Conservation (phyloP, 1,284 basidiomycete species). For the Salmacisia buchloeana region DNA sequence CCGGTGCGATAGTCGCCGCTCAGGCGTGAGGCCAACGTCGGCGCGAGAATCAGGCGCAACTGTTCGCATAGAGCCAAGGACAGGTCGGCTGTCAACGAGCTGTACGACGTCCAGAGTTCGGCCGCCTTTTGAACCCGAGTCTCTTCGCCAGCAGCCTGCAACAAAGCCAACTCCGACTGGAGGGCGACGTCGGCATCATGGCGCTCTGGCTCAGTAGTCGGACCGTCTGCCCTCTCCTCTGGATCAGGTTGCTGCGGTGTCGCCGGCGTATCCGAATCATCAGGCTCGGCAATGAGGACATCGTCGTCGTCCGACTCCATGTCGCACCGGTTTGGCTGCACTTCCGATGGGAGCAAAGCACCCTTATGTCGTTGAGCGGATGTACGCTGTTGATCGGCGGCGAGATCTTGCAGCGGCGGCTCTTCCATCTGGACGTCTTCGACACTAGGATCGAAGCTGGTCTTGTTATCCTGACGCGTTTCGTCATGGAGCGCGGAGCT, state of each 20-base stretch:
- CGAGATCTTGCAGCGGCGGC: not conserved
- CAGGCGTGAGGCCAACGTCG: slow-evolving; percentile 85
- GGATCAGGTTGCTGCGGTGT: not conserved
- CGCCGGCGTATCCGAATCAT: not conserved
- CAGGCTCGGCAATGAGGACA: not conserved
- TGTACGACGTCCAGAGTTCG: slow-evolving; percentile 83
- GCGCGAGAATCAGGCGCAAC: slow-evolving; percentile 90
- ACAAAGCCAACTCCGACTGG: not conserved
- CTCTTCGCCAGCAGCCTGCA: slow-evolving; percentile 5
- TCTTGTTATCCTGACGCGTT: not conserved
- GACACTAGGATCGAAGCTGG: no score
- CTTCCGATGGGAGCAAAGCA: not conserved
- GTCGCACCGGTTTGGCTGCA: not conserved
- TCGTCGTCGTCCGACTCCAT: not conserved
- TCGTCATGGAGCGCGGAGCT: slow-evolving; percentile 27
- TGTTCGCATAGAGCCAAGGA: slow-evolving; percentile 77
- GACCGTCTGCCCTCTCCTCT: not conserved
- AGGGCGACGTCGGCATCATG: not conserved
- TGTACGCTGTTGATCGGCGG: not conserved
- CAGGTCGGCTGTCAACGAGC: slow-evolving; percentile 80
- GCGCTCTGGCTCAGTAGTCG: not conserved
- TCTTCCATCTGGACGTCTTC: not conserved
- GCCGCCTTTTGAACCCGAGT: slow-evolving; percentile 56
- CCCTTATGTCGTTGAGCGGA: not conserved
- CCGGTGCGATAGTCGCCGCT: slow-evolving; percentile 97